Evolutionary conservation across 2,329 filamentous ascomycete genomes (phyloP).

Genomic region (Biscogniauxia sp.): DNA sequence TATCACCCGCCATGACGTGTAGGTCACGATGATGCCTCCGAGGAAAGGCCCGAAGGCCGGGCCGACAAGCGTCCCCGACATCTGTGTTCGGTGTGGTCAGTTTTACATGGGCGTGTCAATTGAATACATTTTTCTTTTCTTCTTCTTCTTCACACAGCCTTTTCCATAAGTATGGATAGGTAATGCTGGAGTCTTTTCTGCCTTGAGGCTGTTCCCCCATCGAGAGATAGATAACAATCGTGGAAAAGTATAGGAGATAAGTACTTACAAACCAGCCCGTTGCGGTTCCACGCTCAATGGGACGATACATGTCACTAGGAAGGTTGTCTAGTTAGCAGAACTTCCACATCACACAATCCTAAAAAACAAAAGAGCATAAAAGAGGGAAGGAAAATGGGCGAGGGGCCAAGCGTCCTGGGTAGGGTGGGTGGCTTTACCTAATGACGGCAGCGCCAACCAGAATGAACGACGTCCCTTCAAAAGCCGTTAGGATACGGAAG

Average conservation of each 20-base stretch:
- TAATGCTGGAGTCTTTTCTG: too few relatives aligned
- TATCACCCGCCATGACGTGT: constrained; percentile 68
- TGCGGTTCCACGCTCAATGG: constrained; percentile 68
- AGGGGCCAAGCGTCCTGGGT: too few relatives aligned
- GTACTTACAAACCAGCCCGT: constrained; percentile 61
- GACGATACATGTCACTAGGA: constrained; percentile 58
- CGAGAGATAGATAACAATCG: neutral
- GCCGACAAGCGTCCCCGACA: constrained; percentile 68
- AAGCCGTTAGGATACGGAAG: constrained; percentile 71
- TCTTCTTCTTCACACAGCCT: neutral
- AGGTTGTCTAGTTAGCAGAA: constrained; percentile 5
- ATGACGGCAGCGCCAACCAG: constrained; percentile 70
- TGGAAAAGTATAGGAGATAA: too few relatives aligned
- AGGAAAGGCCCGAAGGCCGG: constrained; percentile 69
- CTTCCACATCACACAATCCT: neutral
- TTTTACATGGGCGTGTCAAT: neutral
- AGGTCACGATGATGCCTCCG: constrained; percentile 75
- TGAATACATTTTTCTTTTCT: neutral
- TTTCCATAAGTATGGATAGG: too few relatives aligned
- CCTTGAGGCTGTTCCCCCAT: too few relatives aligned
- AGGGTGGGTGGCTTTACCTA: constrained; percentile 39
- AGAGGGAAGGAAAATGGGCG: neutral
- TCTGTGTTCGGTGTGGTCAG: neutral
- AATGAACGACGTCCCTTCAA: constrained; percentile 72
- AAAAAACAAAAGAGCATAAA: neutral